Evolutionary conservation across 805 yeast genomes (phyloP), one percentile per base, ranked within the genome.

Genomic region (Wickerhamiella cacticola): DNA sequence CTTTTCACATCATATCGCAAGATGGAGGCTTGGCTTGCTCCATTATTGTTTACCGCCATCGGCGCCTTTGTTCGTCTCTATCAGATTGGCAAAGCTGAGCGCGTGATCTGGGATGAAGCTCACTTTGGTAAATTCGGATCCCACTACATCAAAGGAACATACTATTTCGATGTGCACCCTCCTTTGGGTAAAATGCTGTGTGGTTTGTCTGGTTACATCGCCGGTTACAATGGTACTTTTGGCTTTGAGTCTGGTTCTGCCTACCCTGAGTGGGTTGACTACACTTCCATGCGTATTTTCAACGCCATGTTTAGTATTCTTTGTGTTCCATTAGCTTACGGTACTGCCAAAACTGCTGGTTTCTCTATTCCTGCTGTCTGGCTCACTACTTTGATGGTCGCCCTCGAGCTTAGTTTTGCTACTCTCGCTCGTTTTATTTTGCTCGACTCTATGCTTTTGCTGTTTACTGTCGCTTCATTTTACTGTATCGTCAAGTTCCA

Each of bases 141-240:
- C 19, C 66, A 62, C 65, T 89, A 89, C 64, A 67, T 89, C 51
- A 83, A 89, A 64, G 74, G 95, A 53, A 82, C 95, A 0, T 92
- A 84, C 64, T 92, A 86, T 64, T 92, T 92, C 60, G 99, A 92
- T 66, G 78, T 92, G 46, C 99, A 92, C 67, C 99, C 99, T 8
- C 99, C 99, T 19, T 85, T 92, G 65, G 98, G 95, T 48, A 92
- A 92, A 64, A 71, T 92, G 63, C 71, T 88, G 55, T 85, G 89
- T 65, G 97, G 97, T 0, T 73, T 79, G 50, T 85, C 81, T 34
- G 99, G 98, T 38, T 86, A 80, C 72, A 58, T 92, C 21, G 78
- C 81, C 45, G 96, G 96, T 2, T 92, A 85, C 63, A 79, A 82
- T 59, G 99, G 99, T n/a, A 64, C 74, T 10, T 92, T 87, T 72